Evolutionary conservation across 495 filamentous ascomycete genomes (phyloP).

Genomic region (Mytilinidion resinicola): DNA sequence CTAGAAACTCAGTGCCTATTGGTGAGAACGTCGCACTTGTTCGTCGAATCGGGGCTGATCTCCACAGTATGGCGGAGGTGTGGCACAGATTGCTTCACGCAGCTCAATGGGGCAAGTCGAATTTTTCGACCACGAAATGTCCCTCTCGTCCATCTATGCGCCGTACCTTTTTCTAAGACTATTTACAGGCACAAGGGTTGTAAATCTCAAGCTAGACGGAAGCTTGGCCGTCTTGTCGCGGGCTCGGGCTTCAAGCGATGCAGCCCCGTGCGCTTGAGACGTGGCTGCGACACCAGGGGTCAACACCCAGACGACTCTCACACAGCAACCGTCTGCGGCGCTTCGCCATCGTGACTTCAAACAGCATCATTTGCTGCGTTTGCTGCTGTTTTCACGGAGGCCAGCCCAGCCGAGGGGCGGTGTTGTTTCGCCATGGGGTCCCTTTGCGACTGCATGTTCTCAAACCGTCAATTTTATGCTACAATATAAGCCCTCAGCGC

Average conservation of each 20-base stretch:
- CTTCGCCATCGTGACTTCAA: constrained; percentile 7
- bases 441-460: constrained; percentile 14
- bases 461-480: constrained; percentile 29
- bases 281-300: constrained; percentile 24
- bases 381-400: constrained; percentile 17
- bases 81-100: not conserved
- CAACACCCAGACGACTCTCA: constrained; percentile 13
- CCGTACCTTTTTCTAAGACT: not conserved
- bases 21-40: not conserved
- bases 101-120: not conserved
- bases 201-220: not conserved
- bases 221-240: not conserved
- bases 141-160: not conserved
- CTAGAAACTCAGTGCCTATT: not conserved
- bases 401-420: constrained; percentile 28
- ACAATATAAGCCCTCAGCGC: constrained; percentile 21
- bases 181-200: constrained; percentile 2
- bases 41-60: not conserved
- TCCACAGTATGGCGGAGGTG: constrained; percentile 3
- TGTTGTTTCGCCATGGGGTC: constrained; percentile 23
- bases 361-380: constrained; percentile 17
- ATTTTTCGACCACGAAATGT: not conserved
- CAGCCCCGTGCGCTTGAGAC: constrained; percentile 14
- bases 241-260: constrained; percentile 7
- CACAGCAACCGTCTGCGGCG: constrained; percentile 14